A percentile compares a stretch with the other conserved stretches of the same genome.
phyloP scores from a whole-genome alignment of 1,284 basidiomycete species.

The Ustilago bromivora region DNA sequence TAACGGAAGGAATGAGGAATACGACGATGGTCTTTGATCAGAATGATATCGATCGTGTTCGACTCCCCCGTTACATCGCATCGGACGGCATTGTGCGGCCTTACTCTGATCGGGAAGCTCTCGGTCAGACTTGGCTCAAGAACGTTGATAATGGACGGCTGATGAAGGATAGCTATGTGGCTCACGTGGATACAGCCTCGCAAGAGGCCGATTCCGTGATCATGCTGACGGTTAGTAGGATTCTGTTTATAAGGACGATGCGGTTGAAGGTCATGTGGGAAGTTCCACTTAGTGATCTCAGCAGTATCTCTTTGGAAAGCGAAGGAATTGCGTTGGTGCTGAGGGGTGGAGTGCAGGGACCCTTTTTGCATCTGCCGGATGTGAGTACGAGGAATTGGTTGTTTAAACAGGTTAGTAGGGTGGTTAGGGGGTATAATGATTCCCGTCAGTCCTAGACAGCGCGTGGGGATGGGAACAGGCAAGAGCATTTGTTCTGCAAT shows the following conservation, averaged over 20 bases:
- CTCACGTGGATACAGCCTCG: conserved; percentile 78
- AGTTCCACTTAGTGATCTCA: conserved; percentile 85
- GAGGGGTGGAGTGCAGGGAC: conserved; percentile 73
- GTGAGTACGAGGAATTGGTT: conserved; percentile 74
- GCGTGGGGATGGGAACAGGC: background rate
- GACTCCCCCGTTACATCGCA: conserved; percentile 88
- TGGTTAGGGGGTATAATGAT: conserved; percentile 55
- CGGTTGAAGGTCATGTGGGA: conserved; percentile 92
- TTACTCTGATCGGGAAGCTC: conserved; percentile 87
- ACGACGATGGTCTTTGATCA: conserved; percentile 98
- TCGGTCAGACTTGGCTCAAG: conserved; percentile 95
- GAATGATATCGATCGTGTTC: conserved; percentile 86
- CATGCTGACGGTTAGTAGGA: conserved; percentile 65
- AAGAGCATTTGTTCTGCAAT: background rate
- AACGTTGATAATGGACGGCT: conserved; percentile 89
- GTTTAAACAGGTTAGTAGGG: conserved; percentile 73
- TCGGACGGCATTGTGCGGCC: conserved; percentile 64
- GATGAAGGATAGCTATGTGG: conserved; percentile 87
- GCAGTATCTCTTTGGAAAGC: conserved; percentile 77
- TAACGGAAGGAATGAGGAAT: conserved; percentile 93
- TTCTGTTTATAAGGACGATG: conserved; percentile 84
- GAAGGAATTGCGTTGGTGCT: conserved; percentile 75
- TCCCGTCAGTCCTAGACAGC: conserved; percentile 20
- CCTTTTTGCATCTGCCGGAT: conserved; percentile 74
- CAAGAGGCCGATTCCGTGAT: conserved; percentile 61